Evolutionary conservation across 306 rosid genomes (phyloP).

Genomic region (Citrullus colocynthis): DNA sequence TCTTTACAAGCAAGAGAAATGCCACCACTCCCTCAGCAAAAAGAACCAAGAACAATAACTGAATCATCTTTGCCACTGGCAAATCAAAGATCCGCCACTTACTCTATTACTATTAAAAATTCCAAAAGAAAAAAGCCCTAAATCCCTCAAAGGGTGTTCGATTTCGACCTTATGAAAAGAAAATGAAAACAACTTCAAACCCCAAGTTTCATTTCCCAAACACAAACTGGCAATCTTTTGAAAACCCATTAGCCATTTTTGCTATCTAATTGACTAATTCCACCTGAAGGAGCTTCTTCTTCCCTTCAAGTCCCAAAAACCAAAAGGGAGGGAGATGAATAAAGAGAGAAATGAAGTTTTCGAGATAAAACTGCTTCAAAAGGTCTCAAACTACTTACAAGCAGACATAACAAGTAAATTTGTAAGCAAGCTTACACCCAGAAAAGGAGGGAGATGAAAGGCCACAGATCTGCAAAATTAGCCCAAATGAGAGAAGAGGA

Average conservation of each 20-base stretch:
- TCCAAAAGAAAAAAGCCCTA: background rate
- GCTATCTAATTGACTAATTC: background rate
- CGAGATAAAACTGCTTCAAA: background rate
- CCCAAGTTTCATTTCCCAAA: background rate
- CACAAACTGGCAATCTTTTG: background rate
- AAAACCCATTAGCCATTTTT: constrained; percentile 3
- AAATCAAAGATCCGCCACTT: constrained; percentile 5
- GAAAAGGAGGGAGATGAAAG: background rate
- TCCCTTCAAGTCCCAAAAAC: background rate
- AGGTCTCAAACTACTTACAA: too few species aligned
- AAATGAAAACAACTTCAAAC: background rate
- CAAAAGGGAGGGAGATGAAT: background rate
- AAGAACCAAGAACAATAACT: constrained; percentile 69
- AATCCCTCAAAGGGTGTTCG: background rate
- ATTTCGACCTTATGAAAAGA: background rate
- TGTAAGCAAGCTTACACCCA: background rate
- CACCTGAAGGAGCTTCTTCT: background rate
- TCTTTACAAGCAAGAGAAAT: constrained; percentile 60
- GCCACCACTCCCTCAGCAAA: constrained; percentile 60
- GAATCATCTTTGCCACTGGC: constrained; percentile 41
- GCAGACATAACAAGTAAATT: too few species aligned
- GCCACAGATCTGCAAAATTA: background rate
- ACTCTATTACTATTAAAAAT: background rate
- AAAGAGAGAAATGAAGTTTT: background rate
- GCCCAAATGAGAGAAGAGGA: background rate